Conservation (phyloP, 371 early-diverging fungal species). For the Syncephalastrum contaminatum region DNA sequence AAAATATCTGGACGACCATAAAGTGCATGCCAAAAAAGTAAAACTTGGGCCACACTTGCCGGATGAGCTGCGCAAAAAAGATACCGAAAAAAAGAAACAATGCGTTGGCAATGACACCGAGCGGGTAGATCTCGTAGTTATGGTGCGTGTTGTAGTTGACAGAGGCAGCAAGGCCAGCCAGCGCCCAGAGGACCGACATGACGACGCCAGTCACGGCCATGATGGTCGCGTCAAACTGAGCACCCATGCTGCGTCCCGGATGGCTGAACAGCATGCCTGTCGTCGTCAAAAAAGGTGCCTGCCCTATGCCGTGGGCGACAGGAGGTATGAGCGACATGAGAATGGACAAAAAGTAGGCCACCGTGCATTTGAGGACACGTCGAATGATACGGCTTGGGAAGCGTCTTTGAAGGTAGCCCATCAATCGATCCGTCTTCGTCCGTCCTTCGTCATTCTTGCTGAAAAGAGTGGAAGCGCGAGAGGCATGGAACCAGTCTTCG, state of each 20-base stretch:
- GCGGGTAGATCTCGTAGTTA: conserved; percentile 4
- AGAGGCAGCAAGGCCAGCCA: conserved; percentile 25
- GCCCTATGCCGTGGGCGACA: conserved; percentile 31
- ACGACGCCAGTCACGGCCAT: conserved; percentile 34
- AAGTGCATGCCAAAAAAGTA: conserved; percentile 30
- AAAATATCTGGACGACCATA: conserved; percentile 30
- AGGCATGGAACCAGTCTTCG: conserved; percentile 15
- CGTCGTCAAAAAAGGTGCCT: conserved; percentile 40
- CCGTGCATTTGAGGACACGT: conserved; percentile 52
- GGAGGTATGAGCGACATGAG: conserved; percentile 43
- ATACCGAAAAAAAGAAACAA: conserved; percentile 16
- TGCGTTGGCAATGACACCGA: conserved; percentile 4
- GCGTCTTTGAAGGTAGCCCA: conserved; percentile 20
- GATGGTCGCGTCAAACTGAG: conserved; percentile 41
- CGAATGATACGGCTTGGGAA: conserved; percentile 51
- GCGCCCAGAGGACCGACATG: conserved; percentile 11
- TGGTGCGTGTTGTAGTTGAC: conserved; percentile 26
- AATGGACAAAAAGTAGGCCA: conserved; percentile 47
- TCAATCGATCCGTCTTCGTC: conserved; percentile 4
- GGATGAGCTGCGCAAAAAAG: conserved; percentile 21
- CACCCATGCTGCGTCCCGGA: conserved; percentile 47
- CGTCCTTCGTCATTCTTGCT: background rate
- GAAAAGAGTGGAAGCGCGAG: background rate
- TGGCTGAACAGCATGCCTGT: conserved; percentile 43
- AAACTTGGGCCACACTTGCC: conserved; percentile 24